These are phyloP conservation scores for Fusarium graminum DNA, from an alignment of 2,329 filamentous ascomycete species.

Conservation along the genomic window DNA sequence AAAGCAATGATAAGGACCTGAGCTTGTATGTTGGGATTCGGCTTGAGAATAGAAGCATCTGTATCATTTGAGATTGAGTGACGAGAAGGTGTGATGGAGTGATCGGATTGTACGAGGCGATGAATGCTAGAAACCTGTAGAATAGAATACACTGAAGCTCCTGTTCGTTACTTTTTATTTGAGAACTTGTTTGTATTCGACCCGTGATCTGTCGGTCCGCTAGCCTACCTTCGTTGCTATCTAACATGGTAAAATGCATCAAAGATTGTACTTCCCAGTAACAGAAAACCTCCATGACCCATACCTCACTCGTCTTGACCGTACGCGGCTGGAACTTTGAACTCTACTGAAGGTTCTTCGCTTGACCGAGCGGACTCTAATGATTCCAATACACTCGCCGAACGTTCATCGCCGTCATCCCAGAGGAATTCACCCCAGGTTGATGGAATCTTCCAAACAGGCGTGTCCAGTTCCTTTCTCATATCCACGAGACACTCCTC, in stretches of 20 bases:
- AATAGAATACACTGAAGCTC: too few species aligned
- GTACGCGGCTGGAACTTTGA: neutral
- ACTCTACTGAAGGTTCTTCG: neutral
- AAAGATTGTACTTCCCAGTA: neutral
- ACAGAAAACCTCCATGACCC: too few species aligned
- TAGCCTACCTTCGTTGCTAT: too few species aligned
- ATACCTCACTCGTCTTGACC: neutral
- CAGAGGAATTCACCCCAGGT: neutral
- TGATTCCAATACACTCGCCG: neutral
- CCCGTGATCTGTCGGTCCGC: neutral
- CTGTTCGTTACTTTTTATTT: rapidly evolving
- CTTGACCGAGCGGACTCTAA: rapidly evolving
- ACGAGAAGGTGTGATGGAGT: neutral
- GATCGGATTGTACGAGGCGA: neutral
- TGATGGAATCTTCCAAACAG: constrained; percentile 1
- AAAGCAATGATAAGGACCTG: constrained; percentile 2
- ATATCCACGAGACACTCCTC: constrained; percentile 18
- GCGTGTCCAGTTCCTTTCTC: constrained; percentile 8
- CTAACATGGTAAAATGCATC: too few species aligned
- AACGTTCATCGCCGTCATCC: neutral
- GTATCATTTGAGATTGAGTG: neutral
- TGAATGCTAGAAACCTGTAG: neutral
- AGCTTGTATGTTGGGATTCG: constrained; percentile 5
- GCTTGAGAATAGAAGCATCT: neutral
- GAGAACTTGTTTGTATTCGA: neutral